A percentile compares a stretch with the other conserved stretches of the same genome.
Conservation (phyloP, 2,329 filamentous ascomycete species). For the Nannizzia gypsea region DNA sequence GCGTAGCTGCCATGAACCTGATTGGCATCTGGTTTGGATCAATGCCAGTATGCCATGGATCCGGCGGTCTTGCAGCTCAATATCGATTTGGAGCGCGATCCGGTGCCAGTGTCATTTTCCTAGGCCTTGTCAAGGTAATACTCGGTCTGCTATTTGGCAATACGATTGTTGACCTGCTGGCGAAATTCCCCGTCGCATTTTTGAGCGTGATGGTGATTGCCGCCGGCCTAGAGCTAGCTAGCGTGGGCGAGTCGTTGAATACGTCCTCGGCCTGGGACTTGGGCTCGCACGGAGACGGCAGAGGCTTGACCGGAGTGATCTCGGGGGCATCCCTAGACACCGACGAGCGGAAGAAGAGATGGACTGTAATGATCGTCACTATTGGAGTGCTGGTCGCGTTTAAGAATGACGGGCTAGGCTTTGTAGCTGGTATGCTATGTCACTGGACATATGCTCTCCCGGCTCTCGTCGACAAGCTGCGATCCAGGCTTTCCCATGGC, state of each 20-base stretch:
- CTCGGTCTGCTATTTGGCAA: conserved; percentile 66
- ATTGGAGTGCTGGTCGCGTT: conserved; percentile 72
- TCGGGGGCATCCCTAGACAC: conserved; percentile 40
- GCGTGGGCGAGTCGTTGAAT: conserved; percentile 74
- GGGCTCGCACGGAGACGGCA: conserved; percentile 15
- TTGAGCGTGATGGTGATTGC: conserved; percentile 69
- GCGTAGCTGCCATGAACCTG: conserved; percentile 74
- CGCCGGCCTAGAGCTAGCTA: conserved; percentile 74
- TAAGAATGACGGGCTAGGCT: conserved; percentile 80
- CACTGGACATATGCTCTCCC: conserved; percentile 52
- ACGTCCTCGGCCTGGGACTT: conserved; percentile 54
- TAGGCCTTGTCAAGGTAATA: conserved; percentile 63
- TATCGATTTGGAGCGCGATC: conserved; percentile 84
- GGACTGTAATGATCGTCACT: conserved; percentile 84
- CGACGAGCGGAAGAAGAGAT: conserved; percentile 59
- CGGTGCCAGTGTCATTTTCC: conserved; percentile 67
- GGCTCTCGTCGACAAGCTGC: conserved; percentile 17
- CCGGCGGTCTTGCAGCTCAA: conserved; percentile 80
- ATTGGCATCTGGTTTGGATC: conserved; percentile 80
- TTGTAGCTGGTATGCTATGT: conserved; percentile 68
- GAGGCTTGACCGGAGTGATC: background rate
- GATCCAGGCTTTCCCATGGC: conserved; percentile 22
- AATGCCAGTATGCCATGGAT: conserved; percentile 92
- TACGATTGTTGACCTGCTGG: conserved; percentile 58
- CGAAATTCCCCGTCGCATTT: conserved; percentile 56